phyloP scores from a whole-genome alignment of 495 filamentous ascomycete genomes.

The Penicillium salamii region DNA sequence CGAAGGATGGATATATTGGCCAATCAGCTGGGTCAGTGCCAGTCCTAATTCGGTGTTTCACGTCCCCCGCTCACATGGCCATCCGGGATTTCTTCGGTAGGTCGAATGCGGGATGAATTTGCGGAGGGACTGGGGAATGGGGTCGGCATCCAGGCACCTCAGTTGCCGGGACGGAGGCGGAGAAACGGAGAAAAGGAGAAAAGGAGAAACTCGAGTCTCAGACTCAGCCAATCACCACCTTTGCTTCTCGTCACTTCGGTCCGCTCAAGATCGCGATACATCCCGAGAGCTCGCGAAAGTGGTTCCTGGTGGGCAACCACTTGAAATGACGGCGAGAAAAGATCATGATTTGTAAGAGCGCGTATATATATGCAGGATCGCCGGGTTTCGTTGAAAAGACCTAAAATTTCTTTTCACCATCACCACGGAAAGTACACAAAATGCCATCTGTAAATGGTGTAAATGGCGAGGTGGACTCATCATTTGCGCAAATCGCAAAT shows the following conservation, averaged over 20 bases:
- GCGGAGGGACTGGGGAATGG: conserved; percentile 4
- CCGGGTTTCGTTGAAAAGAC: too few species aligned
- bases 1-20: neutral
- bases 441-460: conserved; percentile 4
- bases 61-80: neutral
- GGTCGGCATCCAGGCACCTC: neutral
- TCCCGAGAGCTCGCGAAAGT: neutral
- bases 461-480: neutral
- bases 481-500: conserved; percentile 16
- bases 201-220: conserved; percentile 11
- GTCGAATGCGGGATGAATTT: conserved; percentile 4
- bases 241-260: neutral
- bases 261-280: neutral
- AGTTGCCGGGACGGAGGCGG: neutral
- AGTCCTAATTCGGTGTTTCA: neutral
- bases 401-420: neutral
- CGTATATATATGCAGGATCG: too few species aligned
- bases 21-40: neutral
- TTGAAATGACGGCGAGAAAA: too few species aligned
- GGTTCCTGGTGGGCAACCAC: too few species aligned
- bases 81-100: neutral
- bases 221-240: neutral
- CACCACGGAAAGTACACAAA: neutral
- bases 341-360: too few species aligned
- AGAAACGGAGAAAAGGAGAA: conserved; percentile 24